These are phyloP conservation scores for Nasturtium officinale DNA, from an alignment of 345 rosid genomes.

Conservation along the genomic window DNA sequence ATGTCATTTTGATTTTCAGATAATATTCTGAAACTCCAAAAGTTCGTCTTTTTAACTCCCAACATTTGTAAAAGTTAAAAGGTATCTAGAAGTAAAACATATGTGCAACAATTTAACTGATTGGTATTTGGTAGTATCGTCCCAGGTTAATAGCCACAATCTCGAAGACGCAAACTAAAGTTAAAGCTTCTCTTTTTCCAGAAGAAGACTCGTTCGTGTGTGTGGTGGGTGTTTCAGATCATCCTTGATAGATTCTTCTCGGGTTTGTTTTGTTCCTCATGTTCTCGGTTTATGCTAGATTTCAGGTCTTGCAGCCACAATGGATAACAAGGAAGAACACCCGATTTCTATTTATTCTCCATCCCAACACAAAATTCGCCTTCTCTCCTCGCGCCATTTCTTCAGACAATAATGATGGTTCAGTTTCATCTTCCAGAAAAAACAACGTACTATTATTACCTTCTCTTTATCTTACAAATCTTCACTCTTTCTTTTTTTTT, in stretches of 20 bases:
- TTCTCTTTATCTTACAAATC: background rate
- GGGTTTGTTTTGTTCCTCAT: conserved; percentile 29
- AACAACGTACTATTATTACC: conserved; percentile 44
- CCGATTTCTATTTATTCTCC: conserved; percentile 17
- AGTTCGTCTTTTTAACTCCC: background rate
- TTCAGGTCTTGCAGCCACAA: conserved; percentile 46
- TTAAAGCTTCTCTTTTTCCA: background rate
- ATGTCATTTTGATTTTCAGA: background rate
- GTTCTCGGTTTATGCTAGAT: conserved; percentile 44
- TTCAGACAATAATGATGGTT: conserved; percentile 43
- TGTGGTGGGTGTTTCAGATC: conserved; percentile 34
- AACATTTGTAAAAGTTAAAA: background rate
- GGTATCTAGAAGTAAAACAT: no score
- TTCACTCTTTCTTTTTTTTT: background rate
- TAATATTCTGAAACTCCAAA: background rate
- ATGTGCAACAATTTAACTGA: background rate
- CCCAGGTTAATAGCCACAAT: conserved; percentile 4
- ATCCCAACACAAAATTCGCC: conserved; percentile 38
- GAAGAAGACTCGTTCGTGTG: conserved; percentile 29
- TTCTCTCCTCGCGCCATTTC: conserved; percentile 46
- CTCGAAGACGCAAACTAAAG: background rate
- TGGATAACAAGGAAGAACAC: conserved; percentile 37
- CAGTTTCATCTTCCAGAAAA: conserved; percentile 48
- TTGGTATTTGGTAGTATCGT: background rate
- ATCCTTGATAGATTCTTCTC: background rate